These are phyloP conservation scores for Mariannaea elegans DNA, from an alignment of 2,329 filamentous ascomycete species.

Conservation along the genomic window DNA sequence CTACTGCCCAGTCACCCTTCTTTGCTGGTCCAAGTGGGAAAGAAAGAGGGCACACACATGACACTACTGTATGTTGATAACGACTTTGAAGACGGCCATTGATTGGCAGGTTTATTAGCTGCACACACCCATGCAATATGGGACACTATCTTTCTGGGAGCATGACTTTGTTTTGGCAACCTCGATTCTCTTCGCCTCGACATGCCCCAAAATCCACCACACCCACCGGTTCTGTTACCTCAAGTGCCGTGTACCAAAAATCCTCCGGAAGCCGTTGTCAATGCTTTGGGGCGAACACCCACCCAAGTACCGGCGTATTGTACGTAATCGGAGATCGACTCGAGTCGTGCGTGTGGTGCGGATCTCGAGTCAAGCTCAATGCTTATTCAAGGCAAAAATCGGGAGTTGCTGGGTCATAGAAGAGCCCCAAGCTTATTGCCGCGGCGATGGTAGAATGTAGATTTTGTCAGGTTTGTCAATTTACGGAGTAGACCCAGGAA, in stretches of 20 bases:
- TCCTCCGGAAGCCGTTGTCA: slow-evolving; percentile 17
- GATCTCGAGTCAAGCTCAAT: slow-evolving; percentile 2
- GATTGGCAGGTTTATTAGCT: neutral
- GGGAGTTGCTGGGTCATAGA: neutral
- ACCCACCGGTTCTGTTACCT: slow-evolving; percentile 8
- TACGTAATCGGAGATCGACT: slow-evolving; percentile 30
- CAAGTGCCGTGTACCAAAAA: slow-evolving; percentile 23
- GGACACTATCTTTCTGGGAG: slow-evolving; percentile 1
- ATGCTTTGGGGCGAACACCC: slow-evolving; percentile 1
- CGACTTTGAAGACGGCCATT: slow-evolving; percentile 11
- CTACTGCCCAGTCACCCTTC: slow-evolving; percentile 21
- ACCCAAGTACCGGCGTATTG: slow-evolving; percentile 19
- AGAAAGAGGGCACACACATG: slow-evolving; percentile 29
- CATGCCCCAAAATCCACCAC: too few relatives aligned
- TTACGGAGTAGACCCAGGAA: neutral
- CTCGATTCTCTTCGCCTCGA: neutral
- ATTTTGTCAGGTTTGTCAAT: neutral
- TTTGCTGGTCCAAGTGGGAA: slow-evolving; percentile 28
- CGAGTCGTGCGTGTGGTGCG: slow-evolving; percentile 2
- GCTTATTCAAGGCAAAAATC: too few relatives aligned
- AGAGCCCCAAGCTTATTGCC: neutral
- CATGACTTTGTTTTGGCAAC: neutral
- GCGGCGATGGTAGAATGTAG: neutral
- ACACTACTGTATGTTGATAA: slow-evolving; percentile 36
- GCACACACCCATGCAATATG: slow-evolving; percentile 15